Percentiles rank a stretch among this genome's conserved stretches.
phyloP scores from a whole-genome alignment of 2,329 filamentous ascomycete species.

The Verticillium klebahnii region DNA sequence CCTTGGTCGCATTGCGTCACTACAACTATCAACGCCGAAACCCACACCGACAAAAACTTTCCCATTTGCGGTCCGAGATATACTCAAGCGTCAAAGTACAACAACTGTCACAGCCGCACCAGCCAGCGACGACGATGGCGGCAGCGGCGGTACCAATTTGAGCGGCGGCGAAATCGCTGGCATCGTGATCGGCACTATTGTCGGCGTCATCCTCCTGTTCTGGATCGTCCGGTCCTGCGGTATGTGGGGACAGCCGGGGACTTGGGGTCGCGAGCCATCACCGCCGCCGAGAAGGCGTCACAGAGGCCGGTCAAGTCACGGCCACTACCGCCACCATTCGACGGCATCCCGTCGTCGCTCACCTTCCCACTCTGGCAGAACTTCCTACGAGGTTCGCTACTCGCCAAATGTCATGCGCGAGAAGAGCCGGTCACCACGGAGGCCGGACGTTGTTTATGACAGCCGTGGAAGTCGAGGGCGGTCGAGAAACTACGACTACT shows the following conservation, averaged over 20 bases:
- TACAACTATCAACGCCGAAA: neutral
- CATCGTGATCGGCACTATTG: slow-evolving; percentile 44
- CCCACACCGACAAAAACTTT: slow-evolving; percentile 5
- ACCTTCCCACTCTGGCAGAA: slow-evolving; percentile 6
- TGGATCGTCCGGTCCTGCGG: slow-evolving; percentile 42
- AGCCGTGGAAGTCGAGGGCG: neutral
- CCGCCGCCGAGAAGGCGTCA: slow-evolving; percentile 5
- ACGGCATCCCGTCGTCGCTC: slow-evolving; percentile 3
- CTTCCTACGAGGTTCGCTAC: slow-evolving; percentile 8
- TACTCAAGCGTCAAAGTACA: slow-evolving; percentile 15
- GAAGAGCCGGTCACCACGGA: slow-evolving; percentile 2
- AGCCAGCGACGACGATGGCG: slow-evolving; percentile 12
- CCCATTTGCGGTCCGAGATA: neutral
- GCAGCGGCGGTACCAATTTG: slow-evolving; percentile 21
- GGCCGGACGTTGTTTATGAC: neutral
- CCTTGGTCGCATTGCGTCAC: neutral
- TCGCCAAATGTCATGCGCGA: slow-evolving; percentile 8
- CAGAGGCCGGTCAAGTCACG: slow-evolving; percentile 7
- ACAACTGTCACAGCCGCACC: slow-evolving; percentile 23
- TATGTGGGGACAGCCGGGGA: slow-evolving; percentile 5
- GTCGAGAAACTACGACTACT: neutral
- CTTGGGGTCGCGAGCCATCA: slow-evolving; percentile 5
- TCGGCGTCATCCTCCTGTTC: slow-evolving; percentile 37
- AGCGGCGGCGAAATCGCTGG: slow-evolving; percentile 46
- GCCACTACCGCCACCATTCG: slow-evolving; percentile 9